These are phyloP conservation scores for Chrysanthemum seticuspe DNA, from an alignment of 129 eudicot genomes.

Conservation along the genomic window DNA sequence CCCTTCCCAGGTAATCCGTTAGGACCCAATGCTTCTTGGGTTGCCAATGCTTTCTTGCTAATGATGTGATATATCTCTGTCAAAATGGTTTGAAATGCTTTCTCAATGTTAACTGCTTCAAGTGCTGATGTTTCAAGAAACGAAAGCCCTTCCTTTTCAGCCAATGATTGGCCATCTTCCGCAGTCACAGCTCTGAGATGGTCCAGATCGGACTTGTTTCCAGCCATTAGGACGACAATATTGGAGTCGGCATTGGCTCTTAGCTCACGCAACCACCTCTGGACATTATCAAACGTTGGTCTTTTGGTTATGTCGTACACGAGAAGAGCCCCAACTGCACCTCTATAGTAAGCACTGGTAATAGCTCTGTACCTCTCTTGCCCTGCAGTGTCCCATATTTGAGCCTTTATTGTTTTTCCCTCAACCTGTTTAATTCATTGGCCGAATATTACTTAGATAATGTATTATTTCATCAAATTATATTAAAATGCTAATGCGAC, in stretches of 20 bases:
- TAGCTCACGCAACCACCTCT: slow-evolving; percentile 71
- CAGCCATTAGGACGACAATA: slow-evolving; percentile 78
- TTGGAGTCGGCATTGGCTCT: slow-evolving; percentile 84
- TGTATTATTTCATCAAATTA: neutral
- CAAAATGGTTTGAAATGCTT: slow-evolving; percentile 70
- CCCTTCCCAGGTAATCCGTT: slow-evolving; percentile 65
- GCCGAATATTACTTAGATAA: slow-evolving; percentile 6
- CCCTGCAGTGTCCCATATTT: slow-evolving; percentile 92
- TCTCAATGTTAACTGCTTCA: slow-evolving; percentile 67
- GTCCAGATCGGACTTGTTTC: slow-evolving; percentile 78
- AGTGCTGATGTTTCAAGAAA: slow-evolving; percentile 84
- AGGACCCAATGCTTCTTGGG: slow-evolving; percentile 36
- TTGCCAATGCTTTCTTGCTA: slow-evolving; percentile 87
- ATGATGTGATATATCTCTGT: slow-evolving; percentile 70
- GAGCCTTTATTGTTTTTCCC: slow-evolving; percentile 88
- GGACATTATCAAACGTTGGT: slow-evolving; percentile 73
- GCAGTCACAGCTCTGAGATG: slow-evolving; percentile 68
- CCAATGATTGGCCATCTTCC: slow-evolving; percentile 63
- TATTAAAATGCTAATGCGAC: neutral
- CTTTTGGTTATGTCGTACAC: slow-evolving; percentile 81
- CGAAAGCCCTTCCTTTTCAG: slow-evolving; percentile 83
- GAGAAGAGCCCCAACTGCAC: slow-evolving; percentile 78
- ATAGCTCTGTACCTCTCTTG: slow-evolving; percentile 87
- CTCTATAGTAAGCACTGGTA: slow-evolving; percentile 86
- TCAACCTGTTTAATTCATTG: slow-evolving; percentile 48